phyloP scores from a whole-genome alignment of 345 rosid genomes.

The Salix udensis region DNA sequence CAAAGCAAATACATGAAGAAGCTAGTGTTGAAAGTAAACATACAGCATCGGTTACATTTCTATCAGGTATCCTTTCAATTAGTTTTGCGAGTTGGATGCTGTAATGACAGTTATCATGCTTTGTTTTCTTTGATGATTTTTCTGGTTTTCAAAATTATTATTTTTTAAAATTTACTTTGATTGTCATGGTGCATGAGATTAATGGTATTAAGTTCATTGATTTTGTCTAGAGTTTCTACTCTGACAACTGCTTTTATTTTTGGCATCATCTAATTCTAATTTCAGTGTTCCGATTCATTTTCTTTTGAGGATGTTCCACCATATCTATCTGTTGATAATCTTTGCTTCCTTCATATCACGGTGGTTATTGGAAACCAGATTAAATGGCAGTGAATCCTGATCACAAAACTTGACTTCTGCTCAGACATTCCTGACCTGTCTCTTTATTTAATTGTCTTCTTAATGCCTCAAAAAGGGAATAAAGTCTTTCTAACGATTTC shows the following conservation, averaged over 20 bases:
- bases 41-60: constrained; percentile 14
- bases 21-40: constrained; percentile 31
- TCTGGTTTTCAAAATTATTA: background rate
- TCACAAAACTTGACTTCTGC: background rate
- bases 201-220: background rate
- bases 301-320: background rate
- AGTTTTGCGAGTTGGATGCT: background rate
- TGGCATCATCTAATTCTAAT: background rate
- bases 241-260: background rate
- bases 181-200: background rate
- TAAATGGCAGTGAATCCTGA: background rate
- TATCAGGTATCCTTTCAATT: constrained; percentile 28
- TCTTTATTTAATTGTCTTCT: too few species aligned
- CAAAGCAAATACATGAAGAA: constrained; percentile 31
- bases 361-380: background rate
- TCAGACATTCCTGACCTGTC: background rate
- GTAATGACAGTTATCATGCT: background rate
- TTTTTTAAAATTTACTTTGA: background rate
- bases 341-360: background rate
- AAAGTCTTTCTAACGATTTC: background rate
- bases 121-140: background rate
- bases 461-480: too few species aligned
- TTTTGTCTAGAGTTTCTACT: background rate
- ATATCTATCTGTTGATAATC: background rate
- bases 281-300: background rate